Evolutionary conservation across 2,329 filamentous ascomycete genomes (phyloP), one percentile per base, ranked within the genome.

Genomic region (Fusarium avenaceum): DNA sequence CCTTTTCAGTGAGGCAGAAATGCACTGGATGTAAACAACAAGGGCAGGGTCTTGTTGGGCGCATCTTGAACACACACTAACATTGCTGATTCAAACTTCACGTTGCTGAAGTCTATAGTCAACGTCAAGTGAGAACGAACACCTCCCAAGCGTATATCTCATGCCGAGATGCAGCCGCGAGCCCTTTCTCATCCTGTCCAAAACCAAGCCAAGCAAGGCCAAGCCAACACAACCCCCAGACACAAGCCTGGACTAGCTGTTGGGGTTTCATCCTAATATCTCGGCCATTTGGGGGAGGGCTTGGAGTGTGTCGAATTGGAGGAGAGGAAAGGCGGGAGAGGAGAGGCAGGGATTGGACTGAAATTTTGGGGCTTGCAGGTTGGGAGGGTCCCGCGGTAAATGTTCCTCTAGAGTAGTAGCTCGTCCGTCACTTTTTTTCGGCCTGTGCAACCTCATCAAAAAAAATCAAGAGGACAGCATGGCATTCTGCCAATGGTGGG

Each of bases 291-390:
- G 56, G 56, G 53, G 63, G 63, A 64, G 39, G 47, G 42, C 47
- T 63, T 63, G 58, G 54, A 58, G 61, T 49, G 52, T 19, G 52
- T 65, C 53, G 60, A 65, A 65, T 69, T 69, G 66, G 62, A 58
- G 56, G 61, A 58, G 50, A 56, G 40, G 56, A 44, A 45, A 10
- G n/a, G 42, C 30, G 45, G 49, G 55, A 53, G 60, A 53, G 33
- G 24, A 57, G 51, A 51, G 39, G 52, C 62, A 58, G 46, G 66
- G 56, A 67, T 69, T 55, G 45, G 66, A 30, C 28, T 42, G 30
- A 69, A 69, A 54, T 60, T 67, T 69, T 69, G 57, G 67, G 67
- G 67, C 66, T 59, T 63, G 47, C 49, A 69, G 57, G 57, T 70
- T 69, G 63, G 49, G 67, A 66, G 65, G 66, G 47, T 38, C 32